Base-by-base conservation (phyloP, 1,139 yeast genomes). In the Candida dubliniensis region DNA sequence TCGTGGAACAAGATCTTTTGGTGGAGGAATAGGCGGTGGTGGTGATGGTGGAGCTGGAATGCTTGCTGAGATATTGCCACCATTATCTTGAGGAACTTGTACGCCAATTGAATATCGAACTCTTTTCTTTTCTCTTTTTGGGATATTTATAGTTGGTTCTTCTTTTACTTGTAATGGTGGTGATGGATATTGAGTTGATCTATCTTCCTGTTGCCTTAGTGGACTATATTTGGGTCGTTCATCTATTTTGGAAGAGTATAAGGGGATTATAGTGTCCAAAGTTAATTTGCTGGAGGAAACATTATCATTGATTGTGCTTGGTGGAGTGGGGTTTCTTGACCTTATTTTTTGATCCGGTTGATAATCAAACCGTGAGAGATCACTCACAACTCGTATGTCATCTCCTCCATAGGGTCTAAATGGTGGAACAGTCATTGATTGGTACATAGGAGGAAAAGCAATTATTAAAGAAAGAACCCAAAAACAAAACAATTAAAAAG, bases 321-420 rank as follows among this genome's bases (percentile, higher is more conserved):
- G 56, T 2, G 69, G 69, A 6, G 69, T 60, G 2, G 67, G 47
- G 43, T 63, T 61, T 46, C 68, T 48, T 5, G 69, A 62, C 42
- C 67, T 48, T 36, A 49, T 56, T 42, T 58, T 43, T 2, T 64
- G 64, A n/a, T 18, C 33, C 3, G 55, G 52, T 15, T 49, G 47
- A 43, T 51, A 60, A 36, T 64, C 66, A 43, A 65, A 64, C 33
- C 69, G 47, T n/a, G 70, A 64, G 15, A 57, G 47, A 47, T 65
- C 69, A 50, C 68, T 62, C 1, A 64, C 63, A 10, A 65, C 55
- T 38, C 66, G 48, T 11, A 52, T 50, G 18, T 60, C 62, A 18
- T 56, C 57, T 12, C 50, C 49, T 9, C 60, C 63, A 47, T 57
- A 55, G 1, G 63, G 64, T 45, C 64, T 55, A 37, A 55, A 59